These are phyloP conservation scores for Saturnispora bothae DNA, from an alignment of 805 yeast genomes.

Conservation along the genomic window DNA sequence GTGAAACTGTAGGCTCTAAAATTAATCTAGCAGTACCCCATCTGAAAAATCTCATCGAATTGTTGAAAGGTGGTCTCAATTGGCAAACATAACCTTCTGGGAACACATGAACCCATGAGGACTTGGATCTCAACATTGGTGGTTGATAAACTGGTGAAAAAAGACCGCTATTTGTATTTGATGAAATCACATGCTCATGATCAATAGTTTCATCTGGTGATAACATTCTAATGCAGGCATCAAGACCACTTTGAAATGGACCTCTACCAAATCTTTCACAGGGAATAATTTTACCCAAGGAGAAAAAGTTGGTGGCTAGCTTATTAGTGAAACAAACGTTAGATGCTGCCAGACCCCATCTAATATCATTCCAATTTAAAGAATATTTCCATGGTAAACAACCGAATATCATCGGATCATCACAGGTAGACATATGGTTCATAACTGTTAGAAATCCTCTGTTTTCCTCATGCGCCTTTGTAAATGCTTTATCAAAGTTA, in stretches of 20 bases:
- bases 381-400: slow-evolving; percentile 65
- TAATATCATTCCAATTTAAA: slow-evolving; percentile 48
- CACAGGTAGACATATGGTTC: slow-evolving; percentile 90
- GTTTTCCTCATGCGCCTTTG: slow-evolving; percentile 53
- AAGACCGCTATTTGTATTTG: slow-evolving; percentile 8
- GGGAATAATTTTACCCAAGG: slow-evolving; percentile 79
- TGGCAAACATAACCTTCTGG: slow-evolving; percentile 95
- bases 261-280: slow-evolving; percentile 87
- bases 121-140: slow-evolving; percentile 51
- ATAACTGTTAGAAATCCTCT: slow-evolving; percentile 74
- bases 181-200: slow-evolving; percentile 25
- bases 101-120: slow-evolving; percentile 88
- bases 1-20: slow-evolving; percentile 72
- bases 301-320: slow-evolving; percentile 50
- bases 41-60: slow-evolving; percentile 88
- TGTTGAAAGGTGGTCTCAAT: slow-evolving; percentile 61
- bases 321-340: slow-evolving; percentile 71
- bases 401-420: slow-evolving; percentile 89
- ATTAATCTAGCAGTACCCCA: slow-evolving; percentile 90
- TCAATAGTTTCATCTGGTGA: slow-evolving; percentile 67
- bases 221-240: slow-evolving; percentile 71
- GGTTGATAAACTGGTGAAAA: slow-evolving; percentile 30
- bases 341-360: slow-evolving; percentile 95
- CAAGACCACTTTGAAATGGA: slow-evolving; percentile 83
- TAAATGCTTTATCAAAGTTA: slow-evolving; percentile 51